Base-by-base conservation (phyloP, 306 rosid genomes). In the Coriaria nepalensis region DNA sequence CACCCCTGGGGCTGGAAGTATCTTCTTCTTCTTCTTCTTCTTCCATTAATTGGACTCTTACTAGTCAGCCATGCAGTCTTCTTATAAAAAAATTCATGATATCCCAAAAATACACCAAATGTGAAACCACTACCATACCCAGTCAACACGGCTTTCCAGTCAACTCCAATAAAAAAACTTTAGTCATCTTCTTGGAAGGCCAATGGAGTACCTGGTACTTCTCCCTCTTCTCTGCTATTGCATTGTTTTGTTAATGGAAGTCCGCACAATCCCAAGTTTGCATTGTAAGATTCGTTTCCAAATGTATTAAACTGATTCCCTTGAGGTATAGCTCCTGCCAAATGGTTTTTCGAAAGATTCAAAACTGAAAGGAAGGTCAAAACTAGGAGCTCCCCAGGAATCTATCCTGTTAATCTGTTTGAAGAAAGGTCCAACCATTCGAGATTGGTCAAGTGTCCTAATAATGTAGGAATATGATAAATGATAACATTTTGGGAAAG, bases 271-370 rank as follows among this genome's bases (percentile, higher is more conserved):
- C 34, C 45, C 0, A 4, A 12, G 29, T 68, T 76, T 11, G 65
- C 75, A 0, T 5, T 12, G 5, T 64, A 68, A 0, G 82, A 76
- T 9, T 29, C 37, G 5, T 10, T 60, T 6, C 4, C 33, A 47
- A 67, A 76, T 29, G 78, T 76, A 8, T 43, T 5, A 20, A 76
- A 76, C 7, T 76, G 73, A n/a, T 36, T n/a, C 2, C 78, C 62
- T 6, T 7, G 40, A 3, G 78, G 82, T 13, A 77, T 69, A 4
- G 9, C 9, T 10, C 76, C 76, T 6, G 11, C 62, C 0, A 69
- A 14, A 0, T 52, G 40, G 65, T 77, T 69, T 11, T 59, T 33
- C 5, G 74, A 76, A 37, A 76, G 70, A 13, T 68, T 67, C 47
- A 72, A 37, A 2, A 29, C 0, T 0, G 49, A 32, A 0, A 72